Evolutionary conservation across 257 asterid genomes (phyloP), one percentile per base, ranked within the genome.

Genomic region (Petrea volubilis): DNA sequence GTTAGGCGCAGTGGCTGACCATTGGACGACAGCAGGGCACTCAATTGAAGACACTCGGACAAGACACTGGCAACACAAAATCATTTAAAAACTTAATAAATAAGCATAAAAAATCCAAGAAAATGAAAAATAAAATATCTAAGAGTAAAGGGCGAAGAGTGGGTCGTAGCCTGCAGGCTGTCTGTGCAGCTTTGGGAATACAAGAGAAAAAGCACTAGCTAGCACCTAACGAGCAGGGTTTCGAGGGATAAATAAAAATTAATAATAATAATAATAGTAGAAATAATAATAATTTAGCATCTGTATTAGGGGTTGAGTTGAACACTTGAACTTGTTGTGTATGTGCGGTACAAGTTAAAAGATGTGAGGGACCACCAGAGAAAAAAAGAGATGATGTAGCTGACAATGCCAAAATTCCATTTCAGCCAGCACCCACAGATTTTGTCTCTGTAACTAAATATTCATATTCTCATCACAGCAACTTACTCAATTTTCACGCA

Each of bases 111-210:
- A 34, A 51, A 20, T 27, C 0, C 33, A 44, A 64, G 4, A 1
- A 12, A 25, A 12, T 11, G 14, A 23, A 24, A 24, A 52, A 23
- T 7, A 52, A 7, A 21, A 15, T 44, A 11, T 44, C 13, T 13
- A 31, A 53, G 20, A 51, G 53, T 29, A 65, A 65, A 60, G 66
- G 20, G 23, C n/a, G 15, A 60, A 51, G 75, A 3, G 53, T 55
- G 73, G 71, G 72, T 63, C 66, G 56, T 64, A 47, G 53, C 38
- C 70, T 67, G 65, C 75, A 68, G 43, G 18, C 70, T 75, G 75
- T 75, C 71, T 62, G n/a, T 55, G 59, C 76, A 31, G 73, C 80
- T 62, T 76, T 63, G 80, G 77, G 80, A 76, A 70, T 47, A 41
- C 4, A 38, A 40, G 0, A 50, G 20, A 8, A 52, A 55, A 66